Evolutionary conservation across 805 yeast genomes (phyloP).

Genomic region (Kluyveromyces aestuarii): DNA sequence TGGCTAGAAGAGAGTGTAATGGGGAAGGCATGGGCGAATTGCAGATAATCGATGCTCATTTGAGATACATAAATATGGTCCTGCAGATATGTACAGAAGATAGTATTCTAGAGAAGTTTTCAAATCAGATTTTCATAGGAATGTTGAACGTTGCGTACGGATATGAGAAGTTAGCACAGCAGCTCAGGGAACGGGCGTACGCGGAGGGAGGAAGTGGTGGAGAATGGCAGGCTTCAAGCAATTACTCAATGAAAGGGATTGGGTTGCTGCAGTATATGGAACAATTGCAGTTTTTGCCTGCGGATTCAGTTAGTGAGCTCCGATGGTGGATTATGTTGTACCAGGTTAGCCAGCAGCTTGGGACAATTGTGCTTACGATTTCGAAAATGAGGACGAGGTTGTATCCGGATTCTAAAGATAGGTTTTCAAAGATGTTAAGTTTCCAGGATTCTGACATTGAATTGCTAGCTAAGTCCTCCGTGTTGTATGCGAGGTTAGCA

Average conservation of each 20-base stretch:
- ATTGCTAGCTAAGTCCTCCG: slow-evolving; percentile 16
- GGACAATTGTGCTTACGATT: slow-evolving; percentile 22
- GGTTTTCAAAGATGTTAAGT: slow-evolving; percentile 20
- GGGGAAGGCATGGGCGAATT: not conserved
- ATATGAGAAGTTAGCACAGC: slow-evolving; percentile 15
- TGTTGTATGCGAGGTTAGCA: slow-evolving; percentile 21
- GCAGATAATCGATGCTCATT: slow-evolving; percentile 4
- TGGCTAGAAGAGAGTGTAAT: not conserved
- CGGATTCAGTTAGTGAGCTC: not conserved
- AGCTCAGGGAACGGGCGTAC: slow-evolving; percentile 22
- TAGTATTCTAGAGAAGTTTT: not conserved
- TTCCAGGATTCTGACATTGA: slow-evolving; percentile 22
- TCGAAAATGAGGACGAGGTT: slow-evolving; percentile 21
- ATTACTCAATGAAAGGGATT: slow-evolving; percentile 18
- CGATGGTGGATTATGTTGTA: slow-evolving; percentile 1
- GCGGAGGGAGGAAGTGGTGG: slow-evolving; percentile 10
- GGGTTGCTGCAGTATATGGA: slow-evolving; percentile 17
- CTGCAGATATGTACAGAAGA: not conserved
- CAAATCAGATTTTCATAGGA: slow-evolving; percentile 6
- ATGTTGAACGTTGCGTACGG: slow-evolving; percentile 15
- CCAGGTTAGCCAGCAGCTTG: slow-evolving; percentile 21
- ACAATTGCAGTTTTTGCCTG: slow-evolving; percentile 2
- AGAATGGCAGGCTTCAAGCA: slow-evolving; percentile 22
- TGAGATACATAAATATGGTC: slow-evolving; percentile 6
- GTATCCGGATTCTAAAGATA: slow-evolving; percentile 5